phyloP scores from a whole-genome alignment of 2,329 filamentous ascomycete species.

The Neoarthrinium moseri region DNA sequence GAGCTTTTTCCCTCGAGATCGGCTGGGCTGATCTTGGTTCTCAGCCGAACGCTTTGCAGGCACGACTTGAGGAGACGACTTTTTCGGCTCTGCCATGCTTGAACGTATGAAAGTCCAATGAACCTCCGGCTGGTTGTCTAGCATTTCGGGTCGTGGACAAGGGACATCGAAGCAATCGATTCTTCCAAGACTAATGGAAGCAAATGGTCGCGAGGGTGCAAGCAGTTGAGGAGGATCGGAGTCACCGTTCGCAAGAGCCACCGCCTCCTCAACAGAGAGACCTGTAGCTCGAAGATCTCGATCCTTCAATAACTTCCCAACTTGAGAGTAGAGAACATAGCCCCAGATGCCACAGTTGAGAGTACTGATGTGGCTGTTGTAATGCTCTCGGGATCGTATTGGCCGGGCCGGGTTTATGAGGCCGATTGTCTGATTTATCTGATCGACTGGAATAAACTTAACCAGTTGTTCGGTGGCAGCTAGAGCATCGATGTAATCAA shows the following conservation, averaged over 20 bases:
- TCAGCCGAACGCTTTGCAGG: too few relatives aligned
- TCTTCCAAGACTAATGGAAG: not conserved
- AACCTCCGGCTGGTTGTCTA: too few relatives aligned
- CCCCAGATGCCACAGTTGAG: conserved; percentile 11
- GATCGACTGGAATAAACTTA: not conserved
- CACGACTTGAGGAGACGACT: too few relatives aligned
- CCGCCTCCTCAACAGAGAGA: conserved; percentile 2
- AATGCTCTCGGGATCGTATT: not conserved
- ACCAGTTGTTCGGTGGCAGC: not conserved
- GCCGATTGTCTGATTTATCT: not conserved
- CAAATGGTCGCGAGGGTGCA: not conserved
- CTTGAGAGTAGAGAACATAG: conserved; percentile 17
- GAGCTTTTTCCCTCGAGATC: too few relatives aligned
- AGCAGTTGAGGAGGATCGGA: too few relatives aligned
- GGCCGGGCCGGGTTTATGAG: not conserved
- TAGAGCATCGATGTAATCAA: not conserved
- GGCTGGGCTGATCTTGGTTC: too few relatives aligned
- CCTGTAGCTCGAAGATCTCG: conserved; percentile 16
- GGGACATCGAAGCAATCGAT: too few relatives aligned
- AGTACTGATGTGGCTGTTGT: not conserved
- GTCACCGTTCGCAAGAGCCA: not conserved
- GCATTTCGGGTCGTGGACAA: too few relatives aligned
- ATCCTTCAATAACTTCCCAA: conserved; percentile 15
- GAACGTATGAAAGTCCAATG: too few relatives aligned
- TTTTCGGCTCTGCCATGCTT: too few relatives aligned